A percentile compares a stretch with the other conserved stretches of the same genome.
These are phyloP conservation scores for Trichodelitschia bisporula DNA, from an alignment of 495 filamentous ascomycete genomes.

Conservation along the genomic window DNA sequence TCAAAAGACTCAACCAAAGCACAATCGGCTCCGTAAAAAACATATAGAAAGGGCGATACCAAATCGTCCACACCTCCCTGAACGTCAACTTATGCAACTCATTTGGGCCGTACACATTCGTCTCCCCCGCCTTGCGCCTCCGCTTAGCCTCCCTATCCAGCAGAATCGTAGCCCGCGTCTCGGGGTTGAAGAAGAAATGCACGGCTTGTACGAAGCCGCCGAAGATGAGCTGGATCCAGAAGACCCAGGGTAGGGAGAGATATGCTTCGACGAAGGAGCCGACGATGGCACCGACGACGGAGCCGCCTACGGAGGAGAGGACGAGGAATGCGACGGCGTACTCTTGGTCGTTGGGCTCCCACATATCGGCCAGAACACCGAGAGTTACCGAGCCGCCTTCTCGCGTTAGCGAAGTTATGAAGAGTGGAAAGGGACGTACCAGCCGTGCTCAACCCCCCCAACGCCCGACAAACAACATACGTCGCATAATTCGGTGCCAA, in stretches of 20 bases:
- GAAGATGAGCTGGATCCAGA: slow-evolving; percentile 23
- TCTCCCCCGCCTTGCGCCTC: slow-evolving; percentile 6
- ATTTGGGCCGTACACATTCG: slow-evolving; percentile 9
- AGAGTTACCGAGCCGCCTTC: slow-evolving; percentile 41
- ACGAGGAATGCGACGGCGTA: slow-evolving; percentile 37
- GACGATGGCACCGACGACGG: slow-evolving; percentile 32
- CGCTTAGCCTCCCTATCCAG: slow-evolving; percentile 8
- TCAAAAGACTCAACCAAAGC: slow-evolving; percentile 7
- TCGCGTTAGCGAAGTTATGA: too few species aligned
- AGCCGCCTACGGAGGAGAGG: slow-evolving; percentile 37
- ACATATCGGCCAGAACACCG: slow-evolving; percentile 37
- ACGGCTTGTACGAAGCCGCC: slow-evolving; percentile 6
- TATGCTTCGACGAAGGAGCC: slow-evolving; percentile 32
- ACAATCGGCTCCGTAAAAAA: slow-evolving; percentile 11
- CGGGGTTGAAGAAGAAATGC: slow-evolving; percentile 11
- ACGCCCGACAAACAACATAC: slow-evolving; percentile 28
- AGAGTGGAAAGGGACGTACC: too few species aligned
- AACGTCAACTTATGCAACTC: slow-evolving; percentile 4
- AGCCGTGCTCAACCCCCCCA: slow-evolving; percentile 34
- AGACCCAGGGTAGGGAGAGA: slow-evolving; percentile 27
- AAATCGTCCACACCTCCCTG: slow-evolving; percentile 9
- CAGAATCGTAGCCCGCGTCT: slow-evolving; percentile 8
- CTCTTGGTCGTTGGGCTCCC: slow-evolving; percentile 32
- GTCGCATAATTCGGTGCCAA: slow-evolving; percentile 27
- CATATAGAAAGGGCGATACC: slow-evolving; percentile 10